These are phyloP conservation scores for Viridothelium virens DNA, from an alignment of 495 filamentous ascomycete genomes.

Conservation along the genomic window DNA sequence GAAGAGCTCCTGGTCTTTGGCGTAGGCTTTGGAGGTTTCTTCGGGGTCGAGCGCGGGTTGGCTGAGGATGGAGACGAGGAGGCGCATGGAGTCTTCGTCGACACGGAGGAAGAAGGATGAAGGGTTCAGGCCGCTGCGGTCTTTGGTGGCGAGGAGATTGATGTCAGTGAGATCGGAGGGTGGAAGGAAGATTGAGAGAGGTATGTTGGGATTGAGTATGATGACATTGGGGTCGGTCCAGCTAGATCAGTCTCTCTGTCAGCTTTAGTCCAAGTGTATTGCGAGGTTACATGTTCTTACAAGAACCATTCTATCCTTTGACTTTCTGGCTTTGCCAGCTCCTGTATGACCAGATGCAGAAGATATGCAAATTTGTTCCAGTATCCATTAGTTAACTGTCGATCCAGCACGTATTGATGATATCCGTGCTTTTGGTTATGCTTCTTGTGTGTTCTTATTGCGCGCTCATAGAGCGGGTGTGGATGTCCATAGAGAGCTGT, in stretches of 20 bases:
- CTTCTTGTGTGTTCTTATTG: conserved; percentile 36
- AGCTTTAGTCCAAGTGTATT: not conserved
- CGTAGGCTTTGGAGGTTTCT: conserved; percentile 27
- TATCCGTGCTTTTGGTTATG: conserved; percentile 39
- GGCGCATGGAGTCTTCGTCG: conserved; percentile 36
- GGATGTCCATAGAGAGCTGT: conserved; percentile 10
- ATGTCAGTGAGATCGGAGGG: conserved; percentile 37
- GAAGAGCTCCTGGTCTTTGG: conserved; percentile 36
- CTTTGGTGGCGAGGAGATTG: conserved; percentile 37
- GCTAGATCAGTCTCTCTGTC: conserved; percentile 22
- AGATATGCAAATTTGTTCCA: conserved; percentile 43
- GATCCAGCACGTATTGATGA: conserved; percentile 35
- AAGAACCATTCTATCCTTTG: conserved; percentile 42
- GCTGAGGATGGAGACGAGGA: conserved; percentile 36
- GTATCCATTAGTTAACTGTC: conserved; percentile 33
- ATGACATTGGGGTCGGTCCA: conserved; percentile 42
- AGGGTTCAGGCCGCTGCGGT: conserved; percentile 25
- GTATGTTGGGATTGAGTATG: conserved; percentile 39
- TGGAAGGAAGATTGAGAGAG: conserved; percentile 41
- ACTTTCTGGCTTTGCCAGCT: conserved; percentile 36
- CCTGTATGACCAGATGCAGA: conserved; percentile 36
- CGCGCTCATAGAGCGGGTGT: conserved; percentile 36
- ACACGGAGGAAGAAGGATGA: conserved; percentile 24
- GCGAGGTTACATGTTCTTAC: conserved; percentile 25
- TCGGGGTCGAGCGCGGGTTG: conserved; percentile 31